phyloP scores from a whole-genome alignment of 495 filamentous ascomycete species.

The Glutinoglossum americanum region DNA sequence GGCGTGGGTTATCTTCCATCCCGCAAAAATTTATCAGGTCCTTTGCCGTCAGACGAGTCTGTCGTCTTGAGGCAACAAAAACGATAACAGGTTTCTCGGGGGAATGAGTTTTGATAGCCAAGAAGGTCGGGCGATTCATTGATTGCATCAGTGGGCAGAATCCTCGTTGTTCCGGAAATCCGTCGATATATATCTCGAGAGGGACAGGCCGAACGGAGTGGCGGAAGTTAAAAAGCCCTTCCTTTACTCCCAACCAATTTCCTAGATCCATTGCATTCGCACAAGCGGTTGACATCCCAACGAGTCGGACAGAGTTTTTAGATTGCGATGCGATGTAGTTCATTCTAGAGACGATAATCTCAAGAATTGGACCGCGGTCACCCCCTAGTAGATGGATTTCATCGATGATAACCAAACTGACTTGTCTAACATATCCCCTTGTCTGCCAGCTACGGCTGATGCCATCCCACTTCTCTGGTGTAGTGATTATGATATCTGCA shows the following conservation, averaged over 20 bases:
- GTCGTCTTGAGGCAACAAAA: conserved; percentile 86
- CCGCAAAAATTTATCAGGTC: conserved; percentile 94
- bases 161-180: conserved; percentile 82
- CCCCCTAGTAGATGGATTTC: conserved; percentile 94
- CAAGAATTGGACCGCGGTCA: conserved; percentile 87
- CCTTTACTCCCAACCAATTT: conserved; percentile 95
- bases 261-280: conserved; percentile 86
- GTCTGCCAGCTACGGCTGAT: conserved; percentile 97
- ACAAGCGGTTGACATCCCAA: conserved; percentile 97
- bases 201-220: conserved; percentile 96
- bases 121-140: conserved; percentile 94
- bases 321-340: conserved; percentile 94
- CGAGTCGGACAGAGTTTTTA: conserved; percentile 65
- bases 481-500: conserved; percentile 96
- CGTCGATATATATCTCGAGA: conserved; percentile 88
- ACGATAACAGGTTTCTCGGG: conserved; percentile 95
- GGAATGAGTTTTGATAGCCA: conserved; percentile 88
- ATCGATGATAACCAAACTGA: conserved; percentile 93
- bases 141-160: conserved; percentile 98
- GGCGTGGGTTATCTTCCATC: conserved; percentile 90
- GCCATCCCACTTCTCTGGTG: conserved; percentile 98
- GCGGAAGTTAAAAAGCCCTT: conserved; percentile 92
- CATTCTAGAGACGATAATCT: conserved; percentile 98
- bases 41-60: conserved; percentile 84
- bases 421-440: conserved; percentile 82